Evolutionary conservation across 768 basidiomycete genomes (phyloP).

Genomic region (Termitomyces titanicus): DNA sequence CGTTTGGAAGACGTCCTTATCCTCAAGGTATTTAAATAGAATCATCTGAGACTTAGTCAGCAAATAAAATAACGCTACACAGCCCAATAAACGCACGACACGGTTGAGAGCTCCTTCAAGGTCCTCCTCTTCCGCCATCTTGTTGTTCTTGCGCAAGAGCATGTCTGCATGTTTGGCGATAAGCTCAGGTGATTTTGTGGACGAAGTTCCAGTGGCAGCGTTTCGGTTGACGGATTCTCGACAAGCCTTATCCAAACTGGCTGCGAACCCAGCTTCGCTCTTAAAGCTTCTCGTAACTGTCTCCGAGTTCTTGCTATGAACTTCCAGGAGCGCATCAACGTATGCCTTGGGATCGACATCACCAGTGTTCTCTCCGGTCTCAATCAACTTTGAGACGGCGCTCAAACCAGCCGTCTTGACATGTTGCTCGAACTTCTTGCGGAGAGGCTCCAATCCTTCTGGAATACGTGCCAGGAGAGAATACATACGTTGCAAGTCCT

Average conservation of each 20-base stretch:
- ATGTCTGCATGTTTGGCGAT: conserved; percentile 94
- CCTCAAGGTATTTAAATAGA: conserved; percentile 98
- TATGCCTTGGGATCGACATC: conserved; percentile 92
- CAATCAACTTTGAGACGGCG: conserved; percentile 76
- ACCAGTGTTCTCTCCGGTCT: conserved; percentile 61
- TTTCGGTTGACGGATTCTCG: conserved; percentile 96
- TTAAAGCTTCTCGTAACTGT: conserved; percentile 90
- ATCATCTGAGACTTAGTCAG: conserved; percentile 70
- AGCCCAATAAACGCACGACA: conserved; percentile 54
- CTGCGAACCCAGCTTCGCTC: conserved; percentile 94
- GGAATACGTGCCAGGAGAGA: conserved; percentile 89
- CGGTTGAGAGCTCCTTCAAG: conserved; percentile 90
- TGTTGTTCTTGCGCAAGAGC: conserved; percentile 92
- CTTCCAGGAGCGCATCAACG: conserved; percentile 89
- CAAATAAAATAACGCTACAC: conserved; percentile 14
- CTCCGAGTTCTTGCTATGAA: conserved; percentile 92
- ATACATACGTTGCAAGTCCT: conserved; percentile 97
- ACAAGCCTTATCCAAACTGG: conserved; percentile 94
- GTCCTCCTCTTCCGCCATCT: conserved; percentile 93
- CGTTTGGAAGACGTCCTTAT: conserved; percentile 99
- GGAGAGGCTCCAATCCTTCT: conserved; percentile 87
- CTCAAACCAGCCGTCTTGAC: conserved; percentile 89
- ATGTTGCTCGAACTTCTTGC: conserved; percentile 93
- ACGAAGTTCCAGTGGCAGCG: conserved; percentile 85
- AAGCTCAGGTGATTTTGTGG: conserved; percentile 90